Evolutionary conservation across 306 rosid genomes (phyloP), one percentile per base, ranked within the genome.

Genomic region (Lathyrus oleraceus): DNA sequence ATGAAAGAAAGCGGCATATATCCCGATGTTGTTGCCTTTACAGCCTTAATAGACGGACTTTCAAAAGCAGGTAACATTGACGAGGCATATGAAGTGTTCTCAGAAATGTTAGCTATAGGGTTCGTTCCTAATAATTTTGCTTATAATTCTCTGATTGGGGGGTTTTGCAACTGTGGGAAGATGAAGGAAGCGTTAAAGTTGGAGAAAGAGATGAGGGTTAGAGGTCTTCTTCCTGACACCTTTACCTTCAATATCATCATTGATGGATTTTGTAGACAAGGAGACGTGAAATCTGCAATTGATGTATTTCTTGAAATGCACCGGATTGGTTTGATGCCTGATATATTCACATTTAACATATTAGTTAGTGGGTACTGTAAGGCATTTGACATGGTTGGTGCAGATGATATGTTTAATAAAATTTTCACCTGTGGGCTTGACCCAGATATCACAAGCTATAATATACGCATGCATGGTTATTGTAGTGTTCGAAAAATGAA

Each of bases 181-280:
- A 47, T 66, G 59, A 6, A 10, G 17, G 60, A 66, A 28, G 71
- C 71, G 32, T 47, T 66, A 20, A 28, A 48, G 71, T 32, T 66
- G 60, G 60, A 48, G 44, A 66, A 66, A 30, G 71, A 47, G 43
- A 66, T 66, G 71, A 66, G 59, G 60, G 45, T 66, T 28, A 66
- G 52, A 47, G 71, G 71, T 43, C 60, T 66, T 66, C 43, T 47
- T 66, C 71, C 71, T 20, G 71, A 66, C 10, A 66, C 60, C 10
- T 66, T 66, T 66, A 66, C 71, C 59, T 66, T 28, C 60, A 66
- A 66, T 30, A 66, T 66, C 71, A 66, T 66, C 59, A 66, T 66
- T 30, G 60, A 48, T 47, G 59, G 71, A 19, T 66, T 47, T 66
- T 66, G 71, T 48, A 47, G 59, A 66, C 30, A 66, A 66, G 60